Conservation (phyloP, 371 early-diverging fungal genomes). For the Batkoa obscura region DNA sequence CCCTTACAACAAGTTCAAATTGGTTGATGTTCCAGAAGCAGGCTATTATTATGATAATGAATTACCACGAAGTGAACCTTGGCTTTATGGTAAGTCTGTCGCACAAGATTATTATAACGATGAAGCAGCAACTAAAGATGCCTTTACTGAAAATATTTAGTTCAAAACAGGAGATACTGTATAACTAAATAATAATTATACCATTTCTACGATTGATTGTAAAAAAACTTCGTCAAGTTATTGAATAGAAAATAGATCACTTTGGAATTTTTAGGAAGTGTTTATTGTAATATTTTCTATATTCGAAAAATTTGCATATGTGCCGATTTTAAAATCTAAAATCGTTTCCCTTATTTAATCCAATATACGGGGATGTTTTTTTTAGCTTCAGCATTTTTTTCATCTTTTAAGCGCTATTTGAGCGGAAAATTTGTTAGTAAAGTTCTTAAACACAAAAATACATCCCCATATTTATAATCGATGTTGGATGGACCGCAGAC, state of each 20-base stretch:
- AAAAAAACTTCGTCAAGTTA: conserved; percentile 73
- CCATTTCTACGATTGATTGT: conserved; percentile 61
- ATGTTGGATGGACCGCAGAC: conserved; percentile 77
- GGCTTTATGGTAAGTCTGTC: conserved; percentile 63
- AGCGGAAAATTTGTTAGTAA: conserved; percentile 24
- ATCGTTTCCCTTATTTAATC: conserved; percentile 33
- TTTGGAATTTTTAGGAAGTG: conserved; percentile 89
- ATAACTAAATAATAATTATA: conserved; percentile 47
- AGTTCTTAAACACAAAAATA: conserved; percentile 53
- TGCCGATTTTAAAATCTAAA: conserved; percentile 45
- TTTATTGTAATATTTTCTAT: conserved; percentile 58
- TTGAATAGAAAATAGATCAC: conserved; percentile 94
- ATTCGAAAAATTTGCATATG: conserved; percentile 73
- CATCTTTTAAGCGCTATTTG: conserved; percentile 4
- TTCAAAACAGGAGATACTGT: conserved; percentile 91
- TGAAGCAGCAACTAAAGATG: conserved; percentile 49
- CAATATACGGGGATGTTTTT: conserved; percentile 14
- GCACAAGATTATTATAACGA: conserved; percentile 63
- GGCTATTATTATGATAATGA: conserved; percentile 45
- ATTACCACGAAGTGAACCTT: conserved; percentile 74
- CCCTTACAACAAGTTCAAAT: conserved; percentile 66
- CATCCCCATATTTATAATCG: conserved; percentile 44
- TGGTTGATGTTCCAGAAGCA: conserved; percentile 71
- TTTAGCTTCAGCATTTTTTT: conserved; percentile 14
- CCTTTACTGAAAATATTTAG: conserved; percentile 74